Evolutionary conservation across 1,284 basidiomycete genomes (phyloP).

Genomic region (Xerocomus cyaneibrunnescens): DNA sequence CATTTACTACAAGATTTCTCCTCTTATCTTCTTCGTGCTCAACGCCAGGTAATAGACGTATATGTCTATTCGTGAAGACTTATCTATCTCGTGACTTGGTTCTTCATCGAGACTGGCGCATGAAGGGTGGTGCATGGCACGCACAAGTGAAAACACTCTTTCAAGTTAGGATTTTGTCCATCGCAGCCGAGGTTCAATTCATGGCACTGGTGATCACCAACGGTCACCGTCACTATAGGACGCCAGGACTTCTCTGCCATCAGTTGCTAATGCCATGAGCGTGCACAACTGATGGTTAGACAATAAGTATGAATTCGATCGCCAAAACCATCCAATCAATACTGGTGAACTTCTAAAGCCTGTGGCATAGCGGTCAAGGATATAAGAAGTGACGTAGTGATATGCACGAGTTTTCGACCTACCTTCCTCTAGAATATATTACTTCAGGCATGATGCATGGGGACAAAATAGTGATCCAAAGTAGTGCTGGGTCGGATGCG

Average conservation of each 20-base stretch:
- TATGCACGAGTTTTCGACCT: too few species aligned
- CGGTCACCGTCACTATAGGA: conserved; percentile 56
- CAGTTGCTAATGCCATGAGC: conserved; percentile 46
- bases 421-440: too few species aligned
- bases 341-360: conserved; percentile 18
- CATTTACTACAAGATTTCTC: conserved; percentile 51
- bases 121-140: neutral
- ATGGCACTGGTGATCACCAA: conserved; percentile 47
- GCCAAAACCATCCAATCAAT: too few species aligned
- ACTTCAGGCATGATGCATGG: too few species aligned
- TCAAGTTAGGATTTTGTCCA: conserved; percentile 67
- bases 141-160: conserved; percentile 52
- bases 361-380: too few species aligned
- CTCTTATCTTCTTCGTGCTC: conserved; percentile 60
- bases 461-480: too few species aligned
- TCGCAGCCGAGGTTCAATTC: conserved; percentile 62
- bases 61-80: conserved; percentile 47
- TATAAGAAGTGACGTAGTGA: too few species aligned
- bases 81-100: conserved; percentile 41
- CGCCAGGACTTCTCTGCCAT: conserved; percentile 57
- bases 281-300: conserved; percentile 47
- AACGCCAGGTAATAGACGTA: conserved; percentile 53
- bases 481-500: too few species aligned
- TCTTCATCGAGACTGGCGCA: neutral
- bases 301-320: too few species aligned